phyloP scores from a whole-genome alignment of 805 yeast genomes.

The Priceomyces fermenticarens region DNA sequence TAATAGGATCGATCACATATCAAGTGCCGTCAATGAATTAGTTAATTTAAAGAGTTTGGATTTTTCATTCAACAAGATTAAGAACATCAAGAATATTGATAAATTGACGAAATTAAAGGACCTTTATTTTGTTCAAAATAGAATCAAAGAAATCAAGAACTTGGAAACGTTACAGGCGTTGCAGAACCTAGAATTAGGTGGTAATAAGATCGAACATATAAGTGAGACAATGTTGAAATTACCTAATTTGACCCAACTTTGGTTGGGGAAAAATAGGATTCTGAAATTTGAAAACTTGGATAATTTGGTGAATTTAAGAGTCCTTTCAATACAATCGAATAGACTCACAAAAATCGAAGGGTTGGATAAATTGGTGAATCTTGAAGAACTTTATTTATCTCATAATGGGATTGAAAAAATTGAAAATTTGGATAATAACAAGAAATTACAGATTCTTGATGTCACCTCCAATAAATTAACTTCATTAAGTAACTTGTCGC shows the following conservation, averaged over 20 bases:
- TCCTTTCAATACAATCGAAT: slow-evolving; percentile 88
- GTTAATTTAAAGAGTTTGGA: slow-evolving; percentile 61
- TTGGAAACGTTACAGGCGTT: slow-evolving; percentile 55
- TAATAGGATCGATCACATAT: slow-evolving; percentile 83
- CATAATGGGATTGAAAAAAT: slow-evolving; percentile 75
- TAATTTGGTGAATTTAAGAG: slow-evolving; percentile 57
- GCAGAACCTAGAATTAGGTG: slow-evolving; percentile 83
- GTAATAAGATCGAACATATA: slow-evolving; percentile 65
- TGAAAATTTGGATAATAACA: slow-evolving; percentile 73
- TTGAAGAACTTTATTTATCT: slow-evolving; percentile 85
- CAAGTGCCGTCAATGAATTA: slow-evolving; percentile 63
- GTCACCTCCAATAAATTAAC: slow-evolving; percentile 71
- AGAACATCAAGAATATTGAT: slow-evolving; percentile 76
- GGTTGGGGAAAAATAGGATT: slow-evolving; percentile 91
- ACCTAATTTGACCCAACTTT: slow-evolving; percentile 63
- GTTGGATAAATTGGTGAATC: slow-evolving; percentile 61
- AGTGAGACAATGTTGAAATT: slow-evolving; percentile 55
- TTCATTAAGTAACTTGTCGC: slow-evolving; percentile 60
- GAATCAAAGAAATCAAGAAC: slow-evolving; percentile 68
- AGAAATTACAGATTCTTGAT: slow-evolving; percentile 70
- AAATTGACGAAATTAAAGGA: slow-evolving; percentile 59
- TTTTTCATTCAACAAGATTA: slow-evolving; percentile 85
- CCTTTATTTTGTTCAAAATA: slow-evolving; percentile 86
- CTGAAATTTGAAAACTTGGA: slow-evolving; percentile 59
- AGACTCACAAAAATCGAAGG: slow-evolving; percentile 77